Conservation (phyloP, 345 rosid species). For the Excoecaria cochinchinensis region DNA sequence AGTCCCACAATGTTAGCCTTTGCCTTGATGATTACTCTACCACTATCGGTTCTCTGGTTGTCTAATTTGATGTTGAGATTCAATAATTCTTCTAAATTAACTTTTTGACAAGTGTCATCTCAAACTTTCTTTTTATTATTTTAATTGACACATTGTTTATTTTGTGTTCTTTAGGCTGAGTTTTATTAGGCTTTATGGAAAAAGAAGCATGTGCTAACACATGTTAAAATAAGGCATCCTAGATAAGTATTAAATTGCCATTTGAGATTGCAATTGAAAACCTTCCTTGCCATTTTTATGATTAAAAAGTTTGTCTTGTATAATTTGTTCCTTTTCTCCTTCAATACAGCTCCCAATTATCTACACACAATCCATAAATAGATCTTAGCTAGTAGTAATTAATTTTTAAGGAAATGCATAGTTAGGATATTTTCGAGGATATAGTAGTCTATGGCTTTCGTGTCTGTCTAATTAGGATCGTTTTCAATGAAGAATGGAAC, state of each 20-base stretch:
- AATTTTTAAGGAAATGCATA: no score
- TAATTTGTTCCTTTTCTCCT: background rate
- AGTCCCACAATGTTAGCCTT: background rate
- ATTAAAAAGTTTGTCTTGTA: background rate
- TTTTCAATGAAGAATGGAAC: no score
- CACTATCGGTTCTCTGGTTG: background rate
- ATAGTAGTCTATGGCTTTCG: no score
- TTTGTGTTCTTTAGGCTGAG: background rate
- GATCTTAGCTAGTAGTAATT: no score
- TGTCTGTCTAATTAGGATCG: no score
- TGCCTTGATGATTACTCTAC: background rate
- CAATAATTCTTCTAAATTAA: background rate
- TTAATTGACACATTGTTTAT: background rate
- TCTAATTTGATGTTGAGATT: background rate
- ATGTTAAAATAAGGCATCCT: constrained; percentile 21
- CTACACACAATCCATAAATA: no score
- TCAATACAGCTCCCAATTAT: background rate
- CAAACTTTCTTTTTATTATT: background rate
- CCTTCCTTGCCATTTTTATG: background rate
- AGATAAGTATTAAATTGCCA: background rate
- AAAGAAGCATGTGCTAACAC: constrained; percentile 17
- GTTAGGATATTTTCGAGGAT: no score
- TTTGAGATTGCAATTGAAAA: background rate
- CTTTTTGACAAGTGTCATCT: background rate
- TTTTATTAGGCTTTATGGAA: constrained; percentile 9